Conservation (phyloP, 306 rosid genomes). For the Dryas alaskensis region DNA sequence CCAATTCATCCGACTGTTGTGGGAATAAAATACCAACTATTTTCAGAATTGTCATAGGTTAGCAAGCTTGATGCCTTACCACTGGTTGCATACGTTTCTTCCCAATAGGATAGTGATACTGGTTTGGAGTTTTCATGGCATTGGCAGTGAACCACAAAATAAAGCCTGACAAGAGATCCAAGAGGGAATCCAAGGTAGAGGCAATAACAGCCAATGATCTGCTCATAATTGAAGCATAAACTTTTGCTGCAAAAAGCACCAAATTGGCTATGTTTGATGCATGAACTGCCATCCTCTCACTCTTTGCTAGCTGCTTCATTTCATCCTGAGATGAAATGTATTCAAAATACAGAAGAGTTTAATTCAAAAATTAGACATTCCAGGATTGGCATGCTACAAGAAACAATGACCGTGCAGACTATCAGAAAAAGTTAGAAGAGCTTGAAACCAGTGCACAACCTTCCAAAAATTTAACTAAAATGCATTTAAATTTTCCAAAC, state of each 20-base stretch:
- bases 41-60: not conserved
- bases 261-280: constrained; percentile 58
- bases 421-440: not conserved
- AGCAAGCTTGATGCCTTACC: constrained; percentile 35
- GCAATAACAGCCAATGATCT: constrained; percentile 77
- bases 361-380: not conserved
- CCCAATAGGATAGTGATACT: constrained; percentile 72
- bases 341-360: not conserved
- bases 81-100: constrained; percentile 88
- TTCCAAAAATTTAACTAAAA: not conserved
- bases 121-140: constrained; percentile 72
- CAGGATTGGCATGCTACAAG: not conserved
- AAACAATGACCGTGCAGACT: not conserved
- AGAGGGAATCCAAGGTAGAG: constrained; percentile 77
- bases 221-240: constrained; percentile 67
- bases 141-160: constrained; percentile 75
- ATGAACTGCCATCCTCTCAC: constrained; percentile 57
- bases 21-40: not conserved
- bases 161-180: constrained; percentile 84
- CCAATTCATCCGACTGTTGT: too few species aligned
- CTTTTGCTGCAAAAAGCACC: constrained; percentile 66
- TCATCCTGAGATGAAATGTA: constrained; percentile 49
- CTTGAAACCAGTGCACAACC: not conserved
- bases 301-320: constrained; percentile 60
- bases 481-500: not conserved